phyloP scores from a whole-genome alignment of 139 green algal species.

The Dunaliella primolecta region DNA sequence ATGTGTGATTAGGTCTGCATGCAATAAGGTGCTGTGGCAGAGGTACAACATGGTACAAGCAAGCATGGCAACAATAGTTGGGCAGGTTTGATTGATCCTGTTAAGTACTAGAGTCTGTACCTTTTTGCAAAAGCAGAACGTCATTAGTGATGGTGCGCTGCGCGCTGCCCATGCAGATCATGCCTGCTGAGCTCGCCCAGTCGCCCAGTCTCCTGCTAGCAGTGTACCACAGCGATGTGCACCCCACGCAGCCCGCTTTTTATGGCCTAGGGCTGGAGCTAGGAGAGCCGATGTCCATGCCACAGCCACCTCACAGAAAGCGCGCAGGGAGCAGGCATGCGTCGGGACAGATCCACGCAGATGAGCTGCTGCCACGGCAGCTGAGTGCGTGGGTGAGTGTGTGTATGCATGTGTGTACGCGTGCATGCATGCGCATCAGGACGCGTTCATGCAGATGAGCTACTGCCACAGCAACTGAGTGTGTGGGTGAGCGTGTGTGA shows the following conservation, averaged over 20 bases:
- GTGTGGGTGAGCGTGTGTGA: conserved; percentile 9
- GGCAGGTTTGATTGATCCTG: too few species aligned
- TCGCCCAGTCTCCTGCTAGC: neutral
- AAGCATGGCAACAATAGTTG: too few species aligned
- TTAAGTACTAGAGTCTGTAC: too few species aligned
- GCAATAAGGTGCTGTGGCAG: too few species aligned
- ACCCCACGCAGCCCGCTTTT: neutral
- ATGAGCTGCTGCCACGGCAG: too few species aligned
- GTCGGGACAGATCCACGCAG: neutral
- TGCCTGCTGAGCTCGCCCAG: neutral
- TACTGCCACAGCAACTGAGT: too few species aligned
- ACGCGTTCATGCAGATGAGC: too few species aligned
- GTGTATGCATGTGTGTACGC: neutral
- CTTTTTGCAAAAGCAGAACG: too few species aligned
- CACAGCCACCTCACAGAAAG: neutral
- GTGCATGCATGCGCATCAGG: neutral
- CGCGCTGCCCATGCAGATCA: neutral
- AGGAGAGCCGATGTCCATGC: neutral
- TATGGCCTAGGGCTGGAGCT: neutral
- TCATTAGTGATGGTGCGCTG: too few species aligned
- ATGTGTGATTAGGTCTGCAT: too few species aligned
- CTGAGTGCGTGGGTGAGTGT: neutral
- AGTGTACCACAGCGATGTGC: neutral
- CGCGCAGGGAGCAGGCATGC: neutral
- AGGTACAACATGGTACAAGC: too few species aligned